Evolutionary conservation across 208 protist species (phyloP).

Genomic region (Leishmania arabica): DNA sequence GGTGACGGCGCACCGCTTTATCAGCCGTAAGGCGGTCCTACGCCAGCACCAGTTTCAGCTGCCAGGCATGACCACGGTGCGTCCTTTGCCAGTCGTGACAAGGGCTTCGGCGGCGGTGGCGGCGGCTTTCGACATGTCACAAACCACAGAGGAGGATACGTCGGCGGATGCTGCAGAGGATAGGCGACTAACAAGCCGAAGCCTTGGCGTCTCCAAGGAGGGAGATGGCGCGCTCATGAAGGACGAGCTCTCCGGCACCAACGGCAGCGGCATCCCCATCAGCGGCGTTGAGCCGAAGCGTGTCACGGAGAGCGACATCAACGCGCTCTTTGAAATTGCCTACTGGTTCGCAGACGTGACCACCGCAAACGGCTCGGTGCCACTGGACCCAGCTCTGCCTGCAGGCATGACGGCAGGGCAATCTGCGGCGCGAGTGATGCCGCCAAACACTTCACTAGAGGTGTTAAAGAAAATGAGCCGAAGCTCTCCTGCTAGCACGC

Average conservation of each 20-base stretch:
- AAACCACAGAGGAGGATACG: background rate
- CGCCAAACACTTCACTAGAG: background rate
- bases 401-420: slow-evolving; percentile 4
- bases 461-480: background rate
- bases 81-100: background rate
- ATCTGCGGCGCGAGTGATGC: background rate
- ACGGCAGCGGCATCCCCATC: background rate
- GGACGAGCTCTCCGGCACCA: background rate
- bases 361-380: slow-evolving; percentile 71
- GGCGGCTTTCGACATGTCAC: background rate
- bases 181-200: too few species aligned
- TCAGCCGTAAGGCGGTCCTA: slow-evolving; percentile 60
- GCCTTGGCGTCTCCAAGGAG: background rate
- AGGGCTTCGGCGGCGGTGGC: background rate
- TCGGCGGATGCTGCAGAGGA: background rate
- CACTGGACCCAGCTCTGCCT: slow-evolving; percentile 32
- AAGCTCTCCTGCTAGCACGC: background rate
- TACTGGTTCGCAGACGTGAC: slow-evolving; percentile 84
- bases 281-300: slow-evolving; percentile 32
- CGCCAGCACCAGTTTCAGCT: slow-evolving; percentile 55
- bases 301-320: slow-evolving; percentile 70
- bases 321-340: slow-evolving; percentile 73
- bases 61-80: slow-evolving; percentile 20
- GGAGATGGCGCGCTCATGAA: background rate
- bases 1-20: slow-evolving; percentile 64